Percentiles rank a stretch among this genome's conserved stretches.
phyloP scores from a whole-genome alignment of 306 rosid species.

The Nissolia schottii region DNA sequence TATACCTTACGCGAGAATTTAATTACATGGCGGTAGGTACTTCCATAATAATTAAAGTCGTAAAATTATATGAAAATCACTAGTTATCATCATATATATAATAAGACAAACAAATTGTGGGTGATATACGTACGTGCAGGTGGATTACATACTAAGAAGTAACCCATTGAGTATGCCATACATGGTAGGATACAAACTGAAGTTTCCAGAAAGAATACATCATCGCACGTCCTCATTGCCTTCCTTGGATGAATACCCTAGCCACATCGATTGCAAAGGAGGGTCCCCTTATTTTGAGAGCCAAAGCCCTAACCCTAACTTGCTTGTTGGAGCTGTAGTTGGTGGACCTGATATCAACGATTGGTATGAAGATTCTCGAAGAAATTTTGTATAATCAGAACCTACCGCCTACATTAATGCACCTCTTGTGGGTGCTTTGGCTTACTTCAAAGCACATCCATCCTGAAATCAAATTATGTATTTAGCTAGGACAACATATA shows the following conservation, averaged over 20 bases:
- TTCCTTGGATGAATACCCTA: conserved; percentile 22
- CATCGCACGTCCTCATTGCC: conserved; percentile 55
- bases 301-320: conserved; percentile 42
- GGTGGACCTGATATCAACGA: conserved; percentile 56
- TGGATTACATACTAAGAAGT: conserved; percentile 56
- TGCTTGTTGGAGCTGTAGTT: conserved; percentile 49
- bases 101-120: no score
- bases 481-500: background rate
- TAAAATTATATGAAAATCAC: no score
- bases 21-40: no score
- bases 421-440: conserved; percentile 57
- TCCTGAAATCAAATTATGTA: background rate
- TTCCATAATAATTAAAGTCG: no score
- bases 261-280: conserved; percentile 26
- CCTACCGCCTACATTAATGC: conserved; percentile 69
- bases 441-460: conserved; percentile 46
- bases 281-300: conserved; percentile 36
- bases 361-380: conserved; percentile 44
- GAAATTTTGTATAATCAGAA: conserved; percentile 48
- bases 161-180: conserved; percentile 62
- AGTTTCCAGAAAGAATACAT: conserved; percentile 49
- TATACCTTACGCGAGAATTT: no score
- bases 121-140: conserved; percentile 29
- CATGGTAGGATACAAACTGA: conserved; percentile 61
- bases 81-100: no score